Conservation (phyloP, 139 green algal species). For the Desmodesmus armatus region DNA sequence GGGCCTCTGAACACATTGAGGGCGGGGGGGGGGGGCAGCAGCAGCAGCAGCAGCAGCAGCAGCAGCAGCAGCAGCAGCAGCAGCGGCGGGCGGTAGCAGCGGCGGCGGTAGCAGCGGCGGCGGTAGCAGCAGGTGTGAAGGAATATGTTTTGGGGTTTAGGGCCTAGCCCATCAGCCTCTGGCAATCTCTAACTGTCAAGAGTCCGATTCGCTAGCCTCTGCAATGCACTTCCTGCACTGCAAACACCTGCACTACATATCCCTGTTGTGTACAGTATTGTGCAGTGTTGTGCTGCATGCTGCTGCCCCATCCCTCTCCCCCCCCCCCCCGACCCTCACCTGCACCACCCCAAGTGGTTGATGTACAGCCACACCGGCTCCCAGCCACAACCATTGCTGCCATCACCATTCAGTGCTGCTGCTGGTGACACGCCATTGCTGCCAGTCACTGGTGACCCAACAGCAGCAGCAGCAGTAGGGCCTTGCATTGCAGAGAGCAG, state of each 20-base stretch:
- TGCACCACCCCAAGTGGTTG: conserved; percentile 48
- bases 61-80: neutral
- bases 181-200: neutral
- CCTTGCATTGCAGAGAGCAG: too few relatives aligned
- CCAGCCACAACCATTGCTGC: too few relatives aligned
- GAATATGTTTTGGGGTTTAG: neutral
- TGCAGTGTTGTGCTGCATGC: too few relatives aligned
- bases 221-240: neutral
- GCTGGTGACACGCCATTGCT: too few relatives aligned
- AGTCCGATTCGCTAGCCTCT: neutral
- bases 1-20: neutral
- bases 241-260: neutral
- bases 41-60: neutral
- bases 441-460: too few relatives aligned
- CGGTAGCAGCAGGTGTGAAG: neutral
- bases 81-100: neutral
- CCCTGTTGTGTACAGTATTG: neutral
- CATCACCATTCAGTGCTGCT: too few relatives aligned
- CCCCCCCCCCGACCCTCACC: neutral
- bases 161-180: too few relatives aligned
- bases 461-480: too few relatives aligned
- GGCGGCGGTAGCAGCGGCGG: neutral
- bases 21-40: too few relatives aligned
- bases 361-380: conserved; percentile 51
- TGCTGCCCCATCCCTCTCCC: too few relatives aligned